These are phyloP conservation scores for Leishmania aethiopica DNA, from an alignment of 208 protist genomes.

Conservation along the genomic window DNA sequence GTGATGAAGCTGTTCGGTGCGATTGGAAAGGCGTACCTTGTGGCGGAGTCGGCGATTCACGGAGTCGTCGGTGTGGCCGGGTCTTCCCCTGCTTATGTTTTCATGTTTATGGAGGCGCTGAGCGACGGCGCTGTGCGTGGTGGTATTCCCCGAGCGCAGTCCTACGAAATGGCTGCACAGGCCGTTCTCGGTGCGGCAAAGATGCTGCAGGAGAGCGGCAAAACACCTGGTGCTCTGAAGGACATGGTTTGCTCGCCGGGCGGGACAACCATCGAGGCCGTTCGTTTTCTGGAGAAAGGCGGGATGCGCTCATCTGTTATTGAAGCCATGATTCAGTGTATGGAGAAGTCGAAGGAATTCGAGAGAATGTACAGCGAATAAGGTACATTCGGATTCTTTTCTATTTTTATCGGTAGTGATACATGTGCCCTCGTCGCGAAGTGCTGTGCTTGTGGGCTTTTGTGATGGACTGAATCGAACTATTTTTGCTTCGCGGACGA, in stretches of 20 bases:
- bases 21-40: conserved; percentile 68
- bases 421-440: neutral
- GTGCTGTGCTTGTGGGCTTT: neutral
- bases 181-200: conserved; percentile 93
- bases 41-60: conserved; percentile 82
- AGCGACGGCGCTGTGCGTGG: conserved; percentile 94
- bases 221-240: conserved; percentile 85
- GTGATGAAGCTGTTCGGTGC: conserved; percentile 68
- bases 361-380: conserved; percentile 51
- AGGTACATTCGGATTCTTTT: neutral
- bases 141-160: conserved; percentile 86
- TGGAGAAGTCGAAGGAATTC: conserved; percentile 88
- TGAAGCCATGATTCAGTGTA: conserved; percentile 89
- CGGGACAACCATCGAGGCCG: conserved; percentile 96
- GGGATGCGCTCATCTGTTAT: conserved; percentile 92
- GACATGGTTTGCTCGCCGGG: conserved; percentile 94
- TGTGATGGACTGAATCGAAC: neutral
- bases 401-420: neutral
- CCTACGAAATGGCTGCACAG: conserved; percentile 91
- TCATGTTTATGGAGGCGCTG: conserved; percentile 96
- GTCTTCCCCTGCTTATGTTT: conserved; percentile 95
- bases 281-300: conserved; percentile 91
- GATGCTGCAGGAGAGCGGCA: conserved; percentile 83
- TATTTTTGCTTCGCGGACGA: neutral
- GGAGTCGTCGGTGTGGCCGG: conserved; percentile 96